Evolutionary conservation across 148 eudicot genomes (phyloP), one percentile per base, ranked within the genome.

Genomic region (Rhododendron henanense): DNA sequence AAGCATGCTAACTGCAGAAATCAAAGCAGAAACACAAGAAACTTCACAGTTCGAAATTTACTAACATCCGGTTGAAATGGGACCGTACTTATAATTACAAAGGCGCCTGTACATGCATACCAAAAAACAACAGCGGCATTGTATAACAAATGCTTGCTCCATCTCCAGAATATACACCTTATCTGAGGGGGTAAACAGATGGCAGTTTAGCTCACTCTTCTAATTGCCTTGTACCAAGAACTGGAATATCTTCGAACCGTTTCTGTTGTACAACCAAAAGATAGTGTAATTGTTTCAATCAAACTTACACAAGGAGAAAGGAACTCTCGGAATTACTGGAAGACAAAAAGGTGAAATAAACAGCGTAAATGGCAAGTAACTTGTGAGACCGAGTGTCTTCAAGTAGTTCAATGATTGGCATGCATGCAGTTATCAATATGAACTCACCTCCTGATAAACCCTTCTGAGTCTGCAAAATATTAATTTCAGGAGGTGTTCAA

Each of bases 241-340:
- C 90, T 33, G 92, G 65, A 59, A 90, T 90, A 67, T 90, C 92
- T 86, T 90, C 91, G 14, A 86, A 90, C 39, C 91, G 92, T 89
- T 90, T 90, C 90, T 90, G 90, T 87, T 10, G 50, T 39, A 11
- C 84, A 10, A 21, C 5, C 13, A 16, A 39, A 81, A 18, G 2
- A 59, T 9, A 11, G 48, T 2, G 48, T 2, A 19, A 18, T 4
- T 21, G 47, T 44, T 53, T 33, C 15, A 59, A 23, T 82, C 74
- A 39, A 41, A 53, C n/a, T 80, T 8, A 55, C 11, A 55, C 14
- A 35, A 48, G 65, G 59, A 45, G 25, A 19, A 45, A 21, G 14
- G 57, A 6, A 21, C 81, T 44, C 7, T 21, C 73, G n/a, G 73
- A 23, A 25, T 23, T 7, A 65, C 13, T n/a, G 31, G 13, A 23